Evolutionary conservation across 345 rosid species (phyloP).

Genomic region (Pistacia atlantica): DNA sequence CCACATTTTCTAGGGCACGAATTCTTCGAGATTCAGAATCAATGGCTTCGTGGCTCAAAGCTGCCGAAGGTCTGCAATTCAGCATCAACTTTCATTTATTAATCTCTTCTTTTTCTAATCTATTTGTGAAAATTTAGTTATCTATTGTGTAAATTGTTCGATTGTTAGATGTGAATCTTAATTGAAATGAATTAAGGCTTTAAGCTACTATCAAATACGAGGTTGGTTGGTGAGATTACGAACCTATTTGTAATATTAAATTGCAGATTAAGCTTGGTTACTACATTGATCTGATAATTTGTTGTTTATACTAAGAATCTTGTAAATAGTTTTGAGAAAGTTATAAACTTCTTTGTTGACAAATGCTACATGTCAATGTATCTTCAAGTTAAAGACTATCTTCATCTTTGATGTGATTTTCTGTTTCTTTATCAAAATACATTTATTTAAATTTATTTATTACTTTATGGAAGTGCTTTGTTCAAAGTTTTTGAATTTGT

Average conservation of each 20-base stretch:
- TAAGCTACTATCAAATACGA: not conserved
- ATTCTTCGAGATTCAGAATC: conserved; percentile 22
- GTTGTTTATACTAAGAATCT: no score
- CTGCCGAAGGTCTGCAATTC: conserved; percentile 78
- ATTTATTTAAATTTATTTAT: not conserved
- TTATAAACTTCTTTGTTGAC: no score
- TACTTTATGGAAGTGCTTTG: not conserved
- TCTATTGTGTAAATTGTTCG: not conserved
- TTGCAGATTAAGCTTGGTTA: not conserved
- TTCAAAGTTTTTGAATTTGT: conserved; percentile 6
- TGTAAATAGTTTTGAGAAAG: no score
- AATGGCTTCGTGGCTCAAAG: conserved; percentile 99
- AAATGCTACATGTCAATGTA: no score
- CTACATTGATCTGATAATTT: not conserved
- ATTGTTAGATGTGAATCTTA: not conserved
- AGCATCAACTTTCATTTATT: not conserved
- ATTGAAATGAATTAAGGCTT: conserved; percentile 1
- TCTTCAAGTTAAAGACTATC: no score
- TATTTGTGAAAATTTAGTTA: not conserved
- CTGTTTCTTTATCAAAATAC: not conserved
- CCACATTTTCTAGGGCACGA: conserved; percentile 33
- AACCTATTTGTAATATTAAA: not conserved
- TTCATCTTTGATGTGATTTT: no score
- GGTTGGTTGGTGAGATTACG: not conserved
- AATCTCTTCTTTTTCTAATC: not conserved